Evolutionary conservation across 768 basidiomycete species (phyloP).

Genomic region (Lactifluus rugatus): DNA sequence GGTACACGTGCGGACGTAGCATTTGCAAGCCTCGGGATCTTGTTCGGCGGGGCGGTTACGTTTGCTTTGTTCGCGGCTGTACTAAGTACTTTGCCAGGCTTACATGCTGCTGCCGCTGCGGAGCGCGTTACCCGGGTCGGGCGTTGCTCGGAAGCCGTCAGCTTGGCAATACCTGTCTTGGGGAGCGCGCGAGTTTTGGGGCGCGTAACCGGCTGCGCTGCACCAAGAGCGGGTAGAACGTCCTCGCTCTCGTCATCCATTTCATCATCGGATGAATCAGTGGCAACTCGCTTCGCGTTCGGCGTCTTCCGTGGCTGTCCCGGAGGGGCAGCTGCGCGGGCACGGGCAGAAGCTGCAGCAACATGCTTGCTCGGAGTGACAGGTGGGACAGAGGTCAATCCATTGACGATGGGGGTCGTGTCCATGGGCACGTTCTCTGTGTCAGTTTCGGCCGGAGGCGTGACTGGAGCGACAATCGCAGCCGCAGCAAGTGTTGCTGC

Average conservation of each 20-base stretch:
- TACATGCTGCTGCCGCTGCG: conserved; percentile 33
- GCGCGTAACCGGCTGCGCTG: conserved; percentile 31
- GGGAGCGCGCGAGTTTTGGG: conserved; percentile 27
- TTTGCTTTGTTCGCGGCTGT: conserved; percentile 22
- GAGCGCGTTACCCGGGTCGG: conserved; percentile 69
- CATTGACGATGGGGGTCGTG: conserved; percentile 14
- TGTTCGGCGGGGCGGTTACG: conserved; percentile 29
- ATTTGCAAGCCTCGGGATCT: conserved; percentile 33
- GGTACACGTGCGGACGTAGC: conserved; percentile 38
- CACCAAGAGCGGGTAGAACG: conserved; percentile 51
- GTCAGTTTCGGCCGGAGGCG: conserved; percentile 70
- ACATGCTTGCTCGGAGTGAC: conserved; percentile 77
- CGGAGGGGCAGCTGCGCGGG: conserved; percentile 62
- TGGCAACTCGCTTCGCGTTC: conserved; percentile 56
- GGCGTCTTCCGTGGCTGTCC: conserved; percentile 88
- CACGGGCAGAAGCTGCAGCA: conserved; percentile 57
- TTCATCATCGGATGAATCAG: conserved; percentile 61
- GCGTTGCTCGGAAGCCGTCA: conserved; percentile 60
- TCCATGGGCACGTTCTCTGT: conserved; percentile 36
- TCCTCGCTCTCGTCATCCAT: conserved; percentile 47
- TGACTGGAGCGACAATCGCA: conserved; percentile 59
- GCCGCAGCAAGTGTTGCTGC: conserved; percentile 30
- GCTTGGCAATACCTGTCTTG: conserved; percentile 31
- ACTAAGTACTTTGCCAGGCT: conserved; percentile 20
- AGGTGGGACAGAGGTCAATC: conserved; percentile 41